Evolutionary conservation across 164 flowering plant genomes (phyloP).

Genomic region (Vitis labrusca): DNA sequence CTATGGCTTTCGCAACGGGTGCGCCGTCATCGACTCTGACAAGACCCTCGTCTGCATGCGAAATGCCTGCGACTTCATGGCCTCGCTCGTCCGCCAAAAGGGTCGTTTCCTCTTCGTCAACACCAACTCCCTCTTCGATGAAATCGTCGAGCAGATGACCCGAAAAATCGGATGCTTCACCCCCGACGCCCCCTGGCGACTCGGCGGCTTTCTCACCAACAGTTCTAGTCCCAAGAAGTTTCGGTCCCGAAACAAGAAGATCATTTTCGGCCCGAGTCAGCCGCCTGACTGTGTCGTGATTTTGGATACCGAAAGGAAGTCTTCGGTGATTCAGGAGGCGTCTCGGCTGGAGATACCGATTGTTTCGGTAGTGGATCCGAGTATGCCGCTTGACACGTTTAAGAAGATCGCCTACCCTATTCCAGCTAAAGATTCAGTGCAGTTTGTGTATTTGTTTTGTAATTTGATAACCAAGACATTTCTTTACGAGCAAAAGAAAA

Average conservation of each 20-base stretch:
- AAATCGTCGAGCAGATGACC: conserved; percentile 52
- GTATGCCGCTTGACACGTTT: conserved; percentile 42
- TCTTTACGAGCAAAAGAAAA: conserved; percentile 38
- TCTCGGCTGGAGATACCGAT: conserved; percentile 47
- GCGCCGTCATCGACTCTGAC: conserved; percentile 60
- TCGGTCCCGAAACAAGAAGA: conserved; percentile 54
- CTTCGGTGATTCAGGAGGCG: conserved; percentile 52
- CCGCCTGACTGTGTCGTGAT: conserved; percentile 63
- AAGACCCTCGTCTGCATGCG: conserved; percentile 65
- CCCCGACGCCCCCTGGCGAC: conserved; percentile 44
- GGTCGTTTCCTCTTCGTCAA: conserved; percentile 54
- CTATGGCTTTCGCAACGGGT: conserved; percentile 47
- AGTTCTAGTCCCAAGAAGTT: conserved; percentile 59
- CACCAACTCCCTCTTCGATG: conserved; percentile 55
- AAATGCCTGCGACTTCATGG: conserved; percentile 54
- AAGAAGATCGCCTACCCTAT: conserved; percentile 54
- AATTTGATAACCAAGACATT: conserved; percentile 67
- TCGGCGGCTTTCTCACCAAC: conserved; percentile 64
- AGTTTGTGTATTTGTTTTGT: conserved; percentile 71
- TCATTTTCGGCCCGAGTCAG: conserved; percentile 34
- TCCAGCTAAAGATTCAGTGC: conserved; percentile 60
- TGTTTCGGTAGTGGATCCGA: conserved; percentile 58
- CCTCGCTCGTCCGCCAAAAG: conserved; percentile 34
- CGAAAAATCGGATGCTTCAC: conserved; percentile 24
- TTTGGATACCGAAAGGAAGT: conserved; percentile 55